A percentile compares a stretch with the other conserved stretches of the same genome.
These are phyloP conservation scores for Pezicula radicicola DNA, from an alignment of 2,329 filamentous ascomycete species.

Conservation along the genomic window DNA sequence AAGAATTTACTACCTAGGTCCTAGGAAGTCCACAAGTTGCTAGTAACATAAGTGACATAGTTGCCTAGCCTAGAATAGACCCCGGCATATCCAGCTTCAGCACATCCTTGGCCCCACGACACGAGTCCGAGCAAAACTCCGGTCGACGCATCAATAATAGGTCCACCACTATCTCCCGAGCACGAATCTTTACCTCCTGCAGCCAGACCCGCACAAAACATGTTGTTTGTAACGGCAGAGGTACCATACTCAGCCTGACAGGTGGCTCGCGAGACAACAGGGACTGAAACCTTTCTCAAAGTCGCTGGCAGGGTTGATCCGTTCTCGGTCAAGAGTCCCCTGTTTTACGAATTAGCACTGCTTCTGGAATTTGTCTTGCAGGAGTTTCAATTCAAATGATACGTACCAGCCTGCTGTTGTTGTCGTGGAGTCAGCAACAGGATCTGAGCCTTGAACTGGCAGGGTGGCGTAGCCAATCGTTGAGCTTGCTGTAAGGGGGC, in stretches of 20 bases:
- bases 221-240: constrained; percentile 11
- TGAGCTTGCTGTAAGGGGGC: constrained; percentile 8
- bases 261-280: constrained; percentile 11
- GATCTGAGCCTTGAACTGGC: constrained; percentile 14
- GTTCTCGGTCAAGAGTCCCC: constrained; percentile 6
- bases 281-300: constrained; percentile 16
- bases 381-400: neutral
- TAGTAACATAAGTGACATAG: constrained; percentile 6
- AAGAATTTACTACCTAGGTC: neutral
- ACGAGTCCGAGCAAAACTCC: constrained; percentile 15
- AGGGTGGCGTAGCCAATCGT: constrained; percentile 16
- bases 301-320: constrained; percentile 5
- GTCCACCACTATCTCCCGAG: constrained; percentile 18
- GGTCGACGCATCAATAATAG: constrained; percentile 16
- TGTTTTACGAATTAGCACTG: neutral
- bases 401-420: constrained; percentile 9
- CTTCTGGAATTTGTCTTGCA: neutral
- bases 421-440: constrained; percentile 4
- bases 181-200: constrained; percentile 19
- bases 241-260: constrained; percentile 13
- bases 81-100: constrained; percentile 10
- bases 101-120: constrained; percentile 17
- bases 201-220: constrained; percentile 17
- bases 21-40: neutral
- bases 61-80: constrained; percentile 16